A percentile compares a stretch with the other conserved stretches of the same genome.
Evolutionary conservation across 176 grass and related monocot species (phyloP).

Genomic region (Saccharum officinarum): DNA sequence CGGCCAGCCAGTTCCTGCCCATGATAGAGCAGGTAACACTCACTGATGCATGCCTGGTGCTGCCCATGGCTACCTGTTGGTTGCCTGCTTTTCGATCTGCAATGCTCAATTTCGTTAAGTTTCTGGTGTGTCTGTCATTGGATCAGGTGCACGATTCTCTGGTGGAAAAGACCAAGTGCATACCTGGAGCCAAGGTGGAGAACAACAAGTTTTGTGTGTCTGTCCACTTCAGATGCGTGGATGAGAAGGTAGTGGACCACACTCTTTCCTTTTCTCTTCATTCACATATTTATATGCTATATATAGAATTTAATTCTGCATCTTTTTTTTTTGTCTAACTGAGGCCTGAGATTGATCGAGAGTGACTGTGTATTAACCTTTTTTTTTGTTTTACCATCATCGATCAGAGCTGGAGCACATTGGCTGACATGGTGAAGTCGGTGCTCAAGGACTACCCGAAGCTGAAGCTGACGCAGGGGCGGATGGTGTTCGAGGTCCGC

Average conservation of each 20-base stretch:
- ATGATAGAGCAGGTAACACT: constrained; percentile 73
- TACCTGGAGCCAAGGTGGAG: constrained; percentile 84
- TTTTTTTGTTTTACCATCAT: no score
- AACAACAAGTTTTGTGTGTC: constrained; percentile 98
- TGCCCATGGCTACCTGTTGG: neutral
- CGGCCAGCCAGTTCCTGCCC: constrained; percentile 76
- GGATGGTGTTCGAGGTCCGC: constrained; percentile 88
- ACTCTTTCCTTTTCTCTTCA: neutral
- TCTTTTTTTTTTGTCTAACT: no score
- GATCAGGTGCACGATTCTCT: constrained; percentile 67
- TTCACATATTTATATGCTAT: neutral
- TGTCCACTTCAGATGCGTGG: constrained; percentile 93
- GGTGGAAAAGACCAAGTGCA: constrained; percentile 61
- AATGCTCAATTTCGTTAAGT: neutral
- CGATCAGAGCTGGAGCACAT: constrained; percentile 64
- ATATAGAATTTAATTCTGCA: no score
- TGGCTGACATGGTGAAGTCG: constrained; percentile 61
- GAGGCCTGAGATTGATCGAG: no score
- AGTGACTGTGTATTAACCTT: no score
- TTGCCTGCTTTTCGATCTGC: no score
- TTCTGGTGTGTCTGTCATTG: neutral
- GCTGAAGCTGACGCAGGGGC: constrained; percentile 67
- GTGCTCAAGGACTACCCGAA: constrained; percentile 75
- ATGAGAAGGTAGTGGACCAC: constrained; percentile 55
- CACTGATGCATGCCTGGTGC: neutral